Evolutionary conservation across 257 asterid species (phyloP).

Genomic region (Misopates orontium): DNA sequence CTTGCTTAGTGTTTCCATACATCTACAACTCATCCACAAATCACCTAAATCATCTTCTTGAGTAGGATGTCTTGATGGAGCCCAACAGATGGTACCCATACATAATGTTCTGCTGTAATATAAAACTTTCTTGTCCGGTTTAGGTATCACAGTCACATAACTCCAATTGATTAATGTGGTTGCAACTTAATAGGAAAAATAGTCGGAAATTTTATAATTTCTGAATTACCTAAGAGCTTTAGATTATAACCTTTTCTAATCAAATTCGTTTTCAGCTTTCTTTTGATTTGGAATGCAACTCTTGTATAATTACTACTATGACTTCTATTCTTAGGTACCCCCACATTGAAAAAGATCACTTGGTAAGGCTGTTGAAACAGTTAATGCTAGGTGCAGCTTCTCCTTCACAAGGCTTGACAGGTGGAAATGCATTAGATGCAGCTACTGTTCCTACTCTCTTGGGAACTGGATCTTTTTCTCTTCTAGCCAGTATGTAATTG

Average conservation of each 20-base stretch:
- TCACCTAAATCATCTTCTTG: too few species aligned
- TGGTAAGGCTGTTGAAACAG: constrained; percentile 90
- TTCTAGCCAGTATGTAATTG: constrained; percentile 59
- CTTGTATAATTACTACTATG: constrained; percentile 25
- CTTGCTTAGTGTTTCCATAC: too few species aligned
- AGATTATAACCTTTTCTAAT: background rate
- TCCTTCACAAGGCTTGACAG: constrained; percentile 51
- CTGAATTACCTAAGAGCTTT: background rate
- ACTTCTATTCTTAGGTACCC: constrained; percentile 60
- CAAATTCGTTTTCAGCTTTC: constrained; percentile 16
- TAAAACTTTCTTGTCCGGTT: too few species aligned
- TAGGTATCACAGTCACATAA: too few species aligned
- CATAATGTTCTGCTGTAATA: too few species aligned
- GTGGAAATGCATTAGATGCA: constrained; percentile 60
- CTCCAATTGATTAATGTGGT: too few species aligned
- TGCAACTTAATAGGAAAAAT: background rate
- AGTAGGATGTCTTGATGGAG: too few species aligned
- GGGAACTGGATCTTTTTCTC: constrained; percentile 88
- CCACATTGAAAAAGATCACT: constrained; percentile 82
- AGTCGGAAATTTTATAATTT: background rate
- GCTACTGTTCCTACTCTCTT: constrained; percentile 89
- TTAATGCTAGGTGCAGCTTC: constrained; percentile 58
- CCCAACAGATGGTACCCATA: too few species aligned
- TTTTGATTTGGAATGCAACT: constrained; percentile 23
- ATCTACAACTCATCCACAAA: too few species aligned